These are phyloP conservation scores for Lachnellula cervina DNA, from an alignment of 2,329 filamentous ascomycete genomes.

Conservation along the genomic window DNA sequence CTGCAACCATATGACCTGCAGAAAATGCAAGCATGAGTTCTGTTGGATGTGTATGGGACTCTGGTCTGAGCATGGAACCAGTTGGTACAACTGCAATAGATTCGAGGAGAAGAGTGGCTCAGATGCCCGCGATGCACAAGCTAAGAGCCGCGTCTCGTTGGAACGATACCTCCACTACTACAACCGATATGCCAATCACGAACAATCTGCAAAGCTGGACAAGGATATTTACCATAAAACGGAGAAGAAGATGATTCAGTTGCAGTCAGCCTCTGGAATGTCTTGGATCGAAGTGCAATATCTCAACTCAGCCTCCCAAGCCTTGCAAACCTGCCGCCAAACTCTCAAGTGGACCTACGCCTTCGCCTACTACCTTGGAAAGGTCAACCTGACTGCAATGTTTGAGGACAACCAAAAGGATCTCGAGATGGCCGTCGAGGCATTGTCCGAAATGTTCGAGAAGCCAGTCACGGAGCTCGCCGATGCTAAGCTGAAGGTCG, in stretches of 20 bases:
- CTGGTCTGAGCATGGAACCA: slow-evolving; percentile 97
- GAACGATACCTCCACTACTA: slow-evolving; percentile 99
- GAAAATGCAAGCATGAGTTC: slow-evolving; percentile 94
- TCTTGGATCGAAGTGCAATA: slow-evolving; percentile 99
- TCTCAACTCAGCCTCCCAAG: slow-evolving; percentile 85
- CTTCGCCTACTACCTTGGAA: slow-evolving; percentile 94
- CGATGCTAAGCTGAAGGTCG: slow-evolving; percentile 85
- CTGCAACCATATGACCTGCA: slow-evolving; percentile 96
- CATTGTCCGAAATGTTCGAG: slow-evolving; percentile 98
- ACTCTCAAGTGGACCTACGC: slow-evolving; percentile 99
- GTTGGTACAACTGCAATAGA: slow-evolving; percentile 99
- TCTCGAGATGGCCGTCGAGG: slow-evolving; percentile 93
- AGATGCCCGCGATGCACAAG: slow-evolving; percentile 87
- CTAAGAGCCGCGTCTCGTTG: slow-evolving; percentile 80
- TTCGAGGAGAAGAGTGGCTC: slow-evolving; percentile 93
- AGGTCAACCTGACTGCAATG: slow-evolving; percentile 93
- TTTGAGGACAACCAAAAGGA: slow-evolving; percentile 99
- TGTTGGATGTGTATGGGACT: slow-evolving; percentile 99
- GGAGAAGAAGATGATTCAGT: slow-evolving; percentile 97
- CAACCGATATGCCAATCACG: slow-evolving; percentile 97
- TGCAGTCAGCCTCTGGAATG: slow-evolving; percentile 90
- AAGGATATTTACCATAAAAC: slow-evolving; percentile 95
- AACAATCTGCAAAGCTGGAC: slow-evolving; percentile 93
- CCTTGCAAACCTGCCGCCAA: slow-evolving; percentile 93
- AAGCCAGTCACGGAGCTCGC: slow-evolving; percentile 86